Evolutionary conservation across 2,329 filamentous ascomycete species (phyloP).

Genomic region (Aspergillus tamarii): DNA sequence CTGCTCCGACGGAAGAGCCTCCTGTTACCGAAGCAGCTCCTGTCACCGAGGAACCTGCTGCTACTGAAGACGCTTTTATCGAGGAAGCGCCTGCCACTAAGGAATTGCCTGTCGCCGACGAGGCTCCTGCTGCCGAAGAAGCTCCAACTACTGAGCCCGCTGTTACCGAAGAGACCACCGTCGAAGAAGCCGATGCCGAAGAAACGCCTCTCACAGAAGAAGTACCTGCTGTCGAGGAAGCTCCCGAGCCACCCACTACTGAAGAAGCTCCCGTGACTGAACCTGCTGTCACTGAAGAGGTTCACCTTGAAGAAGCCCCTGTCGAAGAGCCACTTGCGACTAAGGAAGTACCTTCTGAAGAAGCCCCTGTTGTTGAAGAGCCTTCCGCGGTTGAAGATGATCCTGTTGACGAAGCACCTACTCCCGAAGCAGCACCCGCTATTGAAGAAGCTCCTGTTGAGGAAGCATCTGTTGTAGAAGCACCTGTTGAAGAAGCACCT

Average conservation of each 20-base stretch:
- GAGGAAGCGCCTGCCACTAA: conserved; percentile 11
- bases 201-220: conserved; percentile 18
- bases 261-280: conserved; percentile 20
- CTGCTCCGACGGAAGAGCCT: conserved; percentile 16
- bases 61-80: conserved; percentile 14
- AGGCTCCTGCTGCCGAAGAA: conserved; percentile 20
- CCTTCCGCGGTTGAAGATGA: conserved; percentile 14
- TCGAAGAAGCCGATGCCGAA: conserved; percentile 16
- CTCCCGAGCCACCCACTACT: not conserved
- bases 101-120: conserved; percentile 17
- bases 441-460: conserved; percentile 18
- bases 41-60: conserved; percentile 17
- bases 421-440: conserved; percentile 10
- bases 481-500: conserved; percentile 18
- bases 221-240: conserved; percentile 19
- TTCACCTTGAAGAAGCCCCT: conserved; percentile 14
- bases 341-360: conserved; percentile 13
- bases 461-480: conserved; percentile 12
- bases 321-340: conserved; percentile 23
- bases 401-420: conserved; percentile 16
- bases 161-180: conserved; percentile 17
- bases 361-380: conserved; percentile 4
- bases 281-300: conserved; percentile 7
- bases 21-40: conserved; percentile 19
- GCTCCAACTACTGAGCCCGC: conserved; percentile 14